A percentile compares a stretch with the other conserved stretches of the same genome.
phyloP scores from a whole-genome alignment of 148 eudicot species.

The Euryodendron excelsum region DNA sequence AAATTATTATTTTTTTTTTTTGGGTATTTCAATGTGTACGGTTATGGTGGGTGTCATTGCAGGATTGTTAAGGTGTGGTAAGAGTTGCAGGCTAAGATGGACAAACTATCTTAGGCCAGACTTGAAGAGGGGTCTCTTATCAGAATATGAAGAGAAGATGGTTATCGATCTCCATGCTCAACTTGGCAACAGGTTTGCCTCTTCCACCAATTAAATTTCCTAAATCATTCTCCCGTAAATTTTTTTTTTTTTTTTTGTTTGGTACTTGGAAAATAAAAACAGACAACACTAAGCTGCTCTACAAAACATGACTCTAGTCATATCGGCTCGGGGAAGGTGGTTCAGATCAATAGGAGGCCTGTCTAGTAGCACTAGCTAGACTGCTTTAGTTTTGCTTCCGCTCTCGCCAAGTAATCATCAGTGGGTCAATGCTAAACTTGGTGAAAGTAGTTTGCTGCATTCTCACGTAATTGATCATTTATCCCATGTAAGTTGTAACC shows the following conservation, averaged over 20 bases:
- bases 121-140: constrained; percentile 48
- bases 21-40: background rate
- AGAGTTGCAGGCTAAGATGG: constrained; percentile 63
- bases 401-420: no score
- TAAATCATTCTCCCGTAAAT: background rate
- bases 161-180: constrained; percentile 61
- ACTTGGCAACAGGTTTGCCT: constrained; percentile 50
- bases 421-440: no score
- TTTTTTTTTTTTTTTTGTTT: background rate
- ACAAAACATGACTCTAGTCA: no score
- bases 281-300: no score
- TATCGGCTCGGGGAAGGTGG: no score
- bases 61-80: constrained; percentile 57
- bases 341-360: no score
- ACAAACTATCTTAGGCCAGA: constrained; percentile 57
- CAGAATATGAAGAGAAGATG: constrained; percentile 49
- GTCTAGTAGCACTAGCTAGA: no score
- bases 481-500: no score
- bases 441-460: no score
- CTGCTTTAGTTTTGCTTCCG: no score
- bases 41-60: constrained; percentile 8
- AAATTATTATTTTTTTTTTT: background rate
- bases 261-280: no score
- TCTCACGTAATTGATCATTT: no score
- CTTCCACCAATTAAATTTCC: background rate